A percentile compares a stretch with the other conserved stretches of the same genome.
phyloP scores from a whole-genome alignment of 345 rosid species.

The Bretschneidera sinensis region DNA sequence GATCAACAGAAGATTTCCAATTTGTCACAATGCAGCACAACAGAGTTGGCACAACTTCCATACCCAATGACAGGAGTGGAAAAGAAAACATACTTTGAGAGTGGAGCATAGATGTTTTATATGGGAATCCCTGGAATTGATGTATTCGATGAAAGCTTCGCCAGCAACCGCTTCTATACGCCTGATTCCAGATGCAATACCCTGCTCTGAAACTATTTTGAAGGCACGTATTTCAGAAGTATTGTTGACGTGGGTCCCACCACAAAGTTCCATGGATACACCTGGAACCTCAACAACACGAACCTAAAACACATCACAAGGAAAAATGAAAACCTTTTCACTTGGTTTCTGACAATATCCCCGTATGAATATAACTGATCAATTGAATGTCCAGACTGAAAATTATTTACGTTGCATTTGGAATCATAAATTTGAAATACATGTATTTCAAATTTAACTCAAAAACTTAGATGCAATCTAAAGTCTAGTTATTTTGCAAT shows the following conservation, averaged over 20 bases:
- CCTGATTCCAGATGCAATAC: slow-evolving; percentile 93
- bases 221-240: slow-evolving; percentile 89
- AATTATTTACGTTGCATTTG: too few relatives aligned
- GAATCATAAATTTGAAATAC: too few relatives aligned
- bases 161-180: slow-evolving; percentile 98
- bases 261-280: slow-evolving; percentile 97
- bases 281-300: slow-evolving; percentile 99
- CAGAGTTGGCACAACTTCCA: too few relatives aligned
- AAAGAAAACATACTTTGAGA: slow-evolving; percentile 58
- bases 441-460: too few relatives aligned
- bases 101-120: slow-evolving; percentile 75
- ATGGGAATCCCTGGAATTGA: slow-evolving; percentile 66
- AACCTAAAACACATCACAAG: slow-evolving; percentile 43
- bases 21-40: too few relatives aligned
- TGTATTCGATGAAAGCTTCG: slow-evolving; percentile 86
- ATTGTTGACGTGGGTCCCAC: slow-evolving; percentile 91
- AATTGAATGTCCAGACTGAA: neutral
- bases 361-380: too few relatives aligned
- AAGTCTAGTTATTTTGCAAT: too few relatives aligned
- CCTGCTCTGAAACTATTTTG: slow-evolving; percentile 91
- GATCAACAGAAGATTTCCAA: too few relatives aligned
- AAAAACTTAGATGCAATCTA: too few relatives aligned
- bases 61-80: neutral
- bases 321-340: neutral
- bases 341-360: neutral